Conservation (phyloP, 305 asterid species). For the Lippia alba region DNA sequence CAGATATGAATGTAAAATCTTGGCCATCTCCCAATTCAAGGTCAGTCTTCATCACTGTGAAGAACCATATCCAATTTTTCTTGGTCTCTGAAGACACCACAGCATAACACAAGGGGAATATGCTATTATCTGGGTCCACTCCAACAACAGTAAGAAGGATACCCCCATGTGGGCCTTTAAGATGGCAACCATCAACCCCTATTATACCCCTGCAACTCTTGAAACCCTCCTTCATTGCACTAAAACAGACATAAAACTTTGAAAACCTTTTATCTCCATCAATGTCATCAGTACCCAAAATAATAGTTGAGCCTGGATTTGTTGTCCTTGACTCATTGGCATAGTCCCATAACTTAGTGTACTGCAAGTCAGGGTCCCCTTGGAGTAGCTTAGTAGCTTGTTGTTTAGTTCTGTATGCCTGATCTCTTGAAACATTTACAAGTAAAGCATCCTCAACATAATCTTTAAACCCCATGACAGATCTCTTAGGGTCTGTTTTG, state of each 20-base stretch:
- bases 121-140: background rate
- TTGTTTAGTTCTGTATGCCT: background rate
- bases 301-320: background rate
- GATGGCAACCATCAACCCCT: background rate
- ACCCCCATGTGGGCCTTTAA: constrained; percentile 17
- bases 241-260: background rate
- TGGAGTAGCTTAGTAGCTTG: background rate
- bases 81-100: background rate
- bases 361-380: background rate
- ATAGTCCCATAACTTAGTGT: background rate
- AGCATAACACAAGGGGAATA: background rate
- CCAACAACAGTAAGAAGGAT: background rate
- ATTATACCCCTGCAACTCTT: background rate
- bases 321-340: background rate
- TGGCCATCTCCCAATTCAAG: background rate
- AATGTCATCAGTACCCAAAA: background rate
- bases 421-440: background rate
- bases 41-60: background rate
- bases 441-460: background rate
- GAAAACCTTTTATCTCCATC: background rate
- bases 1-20: constrained; percentile 1
- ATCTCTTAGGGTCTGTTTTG: too few species aligned
- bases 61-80: background rate
- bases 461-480: background rate
- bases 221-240: background rate